phyloP scores from a whole-genome alignment of 768 basidiomycete species.

The Macrolepiota fuliginosa region DNA sequence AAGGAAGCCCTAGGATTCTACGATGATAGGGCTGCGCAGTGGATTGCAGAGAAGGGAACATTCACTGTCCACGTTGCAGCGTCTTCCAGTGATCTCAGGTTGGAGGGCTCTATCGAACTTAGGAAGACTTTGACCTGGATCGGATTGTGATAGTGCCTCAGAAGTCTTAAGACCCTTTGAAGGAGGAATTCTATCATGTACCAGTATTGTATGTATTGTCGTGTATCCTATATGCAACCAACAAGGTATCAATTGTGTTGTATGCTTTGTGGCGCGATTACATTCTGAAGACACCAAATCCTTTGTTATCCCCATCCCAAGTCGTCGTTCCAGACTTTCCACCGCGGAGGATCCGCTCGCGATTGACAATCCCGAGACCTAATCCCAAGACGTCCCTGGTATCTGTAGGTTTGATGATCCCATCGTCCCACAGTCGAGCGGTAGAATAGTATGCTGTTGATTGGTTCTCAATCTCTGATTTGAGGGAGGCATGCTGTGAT shows the following conservation, averaged over 20 bases:
- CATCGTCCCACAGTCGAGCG: conserved; percentile 93
- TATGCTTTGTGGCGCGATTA: conserved; percentile 28
- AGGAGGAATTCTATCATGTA: neutral
- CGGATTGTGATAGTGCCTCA: conserved; percentile 29
- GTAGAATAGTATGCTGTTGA: conserved; percentile 87
- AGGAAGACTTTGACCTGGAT: conserved; percentile 36
- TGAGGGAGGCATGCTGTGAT: conserved; percentile 68
- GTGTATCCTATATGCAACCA: neutral
- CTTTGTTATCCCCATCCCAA: conserved; percentile 69
- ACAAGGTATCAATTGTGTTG: neutral
- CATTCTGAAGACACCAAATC: conserved; percentile 94
- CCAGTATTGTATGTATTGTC: neutral
- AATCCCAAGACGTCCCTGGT: conserved; percentile 88
- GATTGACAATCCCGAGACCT: conserved; percentile 76
- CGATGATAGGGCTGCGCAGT: conserved; percentile 38
- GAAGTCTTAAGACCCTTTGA: neutral
- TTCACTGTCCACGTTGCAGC: conserved; percentile 45
- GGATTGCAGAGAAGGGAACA: conserved; percentile 48
- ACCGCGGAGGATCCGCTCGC: conserved; percentile 28
- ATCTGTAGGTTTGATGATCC: conserved; percentile 85
- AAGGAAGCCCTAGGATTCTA: conserved; percentile 50
- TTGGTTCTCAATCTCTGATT: conserved; percentile 84
- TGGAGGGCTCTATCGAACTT: conserved; percentile 34
- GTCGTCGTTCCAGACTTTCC: conserved; percentile 36
- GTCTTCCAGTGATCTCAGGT: conserved; percentile 41